These are phyloP conservation scores for Berkeleyomyces rouxiae DNA, from an alignment of 2,329 filamentous ascomycete genomes.

Conservation along the genomic window DNA sequence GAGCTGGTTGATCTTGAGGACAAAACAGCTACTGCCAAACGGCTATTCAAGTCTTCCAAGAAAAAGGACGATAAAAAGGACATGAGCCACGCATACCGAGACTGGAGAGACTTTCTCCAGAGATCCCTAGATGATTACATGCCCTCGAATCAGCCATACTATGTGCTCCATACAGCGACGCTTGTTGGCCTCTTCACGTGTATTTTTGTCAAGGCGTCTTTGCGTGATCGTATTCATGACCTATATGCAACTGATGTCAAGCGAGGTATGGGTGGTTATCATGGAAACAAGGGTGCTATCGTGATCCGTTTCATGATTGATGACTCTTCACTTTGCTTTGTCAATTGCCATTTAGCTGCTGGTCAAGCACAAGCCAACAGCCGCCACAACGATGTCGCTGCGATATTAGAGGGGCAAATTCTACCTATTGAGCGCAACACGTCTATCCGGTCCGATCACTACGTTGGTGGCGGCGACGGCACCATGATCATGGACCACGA, in stretches of 20 bases:
- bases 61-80: conserved; percentile 74
- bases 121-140: conserved; percentile 70
- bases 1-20: conserved; percentile 96
- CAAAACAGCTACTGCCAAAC: conserved; percentile 89
- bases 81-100: conserved; percentile 94
- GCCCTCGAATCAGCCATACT: conserved; percentile 60
- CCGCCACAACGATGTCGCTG: conserved; percentile 81
- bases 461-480: conserved; percentile 82
- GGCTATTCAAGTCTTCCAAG: conserved; percentile 48
- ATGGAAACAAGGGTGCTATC: conserved; percentile 93
- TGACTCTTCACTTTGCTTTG: conserved; percentile 84
- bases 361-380: conserved; percentile 81
- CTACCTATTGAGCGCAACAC: conserved; percentile 58
- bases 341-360: conserved; percentile 93
- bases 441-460: conserved; percentile 55
- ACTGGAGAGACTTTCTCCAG: conserved; percentile 83
- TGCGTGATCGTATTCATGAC: conserved; percentile 60
- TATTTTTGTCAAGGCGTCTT: conserved; percentile 73
- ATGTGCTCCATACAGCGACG: conserved; percentile 68
- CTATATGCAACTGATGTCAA: conserved; percentile 75
- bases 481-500: conserved; percentile 93
- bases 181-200: conserved; percentile 92
- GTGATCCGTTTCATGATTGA: conserved; percentile 85
- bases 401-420: conserved; percentile 65
- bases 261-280: conserved; percentile 83